Percentiles rank a stretch among this genome's conserved stretches.
Evolutionary conservation across 345 rosid species (phyloP).

Genomic region (Euphorbia pulcherrima): DNA sequence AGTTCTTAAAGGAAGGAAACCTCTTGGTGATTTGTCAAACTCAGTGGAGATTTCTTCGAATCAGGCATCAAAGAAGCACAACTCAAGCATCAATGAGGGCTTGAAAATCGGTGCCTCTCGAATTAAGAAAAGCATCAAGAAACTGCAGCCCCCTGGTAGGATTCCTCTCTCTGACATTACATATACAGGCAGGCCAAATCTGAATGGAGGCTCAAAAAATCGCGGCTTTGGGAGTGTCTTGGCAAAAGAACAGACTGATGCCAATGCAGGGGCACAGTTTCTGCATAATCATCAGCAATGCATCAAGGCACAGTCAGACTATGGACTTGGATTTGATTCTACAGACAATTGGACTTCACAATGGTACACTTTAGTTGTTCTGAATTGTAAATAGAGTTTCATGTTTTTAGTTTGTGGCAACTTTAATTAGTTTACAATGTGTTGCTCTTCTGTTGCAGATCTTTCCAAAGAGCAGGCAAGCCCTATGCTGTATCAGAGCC

Average conservation of each 20-base stretch:
- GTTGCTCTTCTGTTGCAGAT: constrained; percentile 20
- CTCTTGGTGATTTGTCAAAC: constrained; percentile 70
- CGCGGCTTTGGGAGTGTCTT: constrained; percentile 21
- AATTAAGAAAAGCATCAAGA: constrained; percentile 29
- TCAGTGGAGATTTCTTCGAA: constrained; percentile 28
- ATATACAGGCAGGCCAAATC: constrained; percentile 34
- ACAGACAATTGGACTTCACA: constrained; percentile 39
- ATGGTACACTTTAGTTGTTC: not conserved
- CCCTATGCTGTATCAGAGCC: constrained; percentile 20
- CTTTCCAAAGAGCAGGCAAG: constrained; percentile 11
- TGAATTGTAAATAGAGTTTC: not conserved
- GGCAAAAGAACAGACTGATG: constrained; percentile 26
- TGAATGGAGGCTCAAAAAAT: constrained; percentile 36
- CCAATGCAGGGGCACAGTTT: constrained; percentile 35
- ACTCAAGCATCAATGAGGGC: constrained; percentile 18
- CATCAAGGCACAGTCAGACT: constrained; percentile 34
- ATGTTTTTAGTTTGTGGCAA: not conserved
- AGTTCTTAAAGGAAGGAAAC: constrained; percentile 46
- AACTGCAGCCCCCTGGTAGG: constrained; percentile 21
- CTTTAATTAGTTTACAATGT: not conserved
- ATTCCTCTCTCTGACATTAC: constrained; percentile 58
- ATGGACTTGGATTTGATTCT: constrained; percentile 37
- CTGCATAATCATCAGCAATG: constrained; percentile 54
- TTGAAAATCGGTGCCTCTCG: constrained; percentile 14
- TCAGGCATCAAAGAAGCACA: constrained; percentile 37